A percentile compares a stretch with the other conserved stretches of the same genome.
Evolutionary conservation across 2,329 filamentous ascomycete genomes (phyloP).

Genomic region (Beauveria varroae): DNA sequence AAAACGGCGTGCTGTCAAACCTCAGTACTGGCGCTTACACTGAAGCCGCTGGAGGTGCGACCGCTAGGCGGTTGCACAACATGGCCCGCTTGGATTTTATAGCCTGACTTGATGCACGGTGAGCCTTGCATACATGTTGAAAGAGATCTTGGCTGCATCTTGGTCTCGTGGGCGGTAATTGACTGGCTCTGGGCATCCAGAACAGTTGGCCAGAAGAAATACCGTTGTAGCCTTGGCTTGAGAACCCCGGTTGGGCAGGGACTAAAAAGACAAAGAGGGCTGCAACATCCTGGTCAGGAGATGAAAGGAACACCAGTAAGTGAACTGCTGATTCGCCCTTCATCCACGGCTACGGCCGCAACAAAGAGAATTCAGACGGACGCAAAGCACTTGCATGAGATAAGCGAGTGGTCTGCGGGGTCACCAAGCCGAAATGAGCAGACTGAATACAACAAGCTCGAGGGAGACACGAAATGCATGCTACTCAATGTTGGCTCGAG

Average conservation of each 20-base stretch:
- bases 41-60: background rate
- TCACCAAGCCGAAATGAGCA: background rate
- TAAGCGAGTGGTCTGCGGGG: background rate
- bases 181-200: background rate
- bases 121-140: background rate
- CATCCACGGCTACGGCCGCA: background rate
- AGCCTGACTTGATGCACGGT: background rate
- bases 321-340: background rate
- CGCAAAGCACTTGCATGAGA: background rate
- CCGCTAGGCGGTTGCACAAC: background rate
- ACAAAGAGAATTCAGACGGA: background rate
- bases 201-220: background rate
- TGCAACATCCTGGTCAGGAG: too few species aligned
- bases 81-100: background rate
- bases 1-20: background rate
- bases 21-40: background rate
- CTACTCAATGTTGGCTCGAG: background rate
- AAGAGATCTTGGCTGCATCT: background rate
- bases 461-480: background rate
- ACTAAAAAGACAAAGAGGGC: background rate
- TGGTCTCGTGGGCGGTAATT: background rate
- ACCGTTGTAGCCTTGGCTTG: too few species aligned
- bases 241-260: too few species aligned
- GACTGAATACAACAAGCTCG: background rate
- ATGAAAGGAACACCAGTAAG: too few species aligned